Percentiles rank a stretch among this genome's conserved stretches.
Evolutionary conservation across 2,329 filamentous ascomycete species (phyloP).

Genomic region (Beauveria medogensis): DNA sequence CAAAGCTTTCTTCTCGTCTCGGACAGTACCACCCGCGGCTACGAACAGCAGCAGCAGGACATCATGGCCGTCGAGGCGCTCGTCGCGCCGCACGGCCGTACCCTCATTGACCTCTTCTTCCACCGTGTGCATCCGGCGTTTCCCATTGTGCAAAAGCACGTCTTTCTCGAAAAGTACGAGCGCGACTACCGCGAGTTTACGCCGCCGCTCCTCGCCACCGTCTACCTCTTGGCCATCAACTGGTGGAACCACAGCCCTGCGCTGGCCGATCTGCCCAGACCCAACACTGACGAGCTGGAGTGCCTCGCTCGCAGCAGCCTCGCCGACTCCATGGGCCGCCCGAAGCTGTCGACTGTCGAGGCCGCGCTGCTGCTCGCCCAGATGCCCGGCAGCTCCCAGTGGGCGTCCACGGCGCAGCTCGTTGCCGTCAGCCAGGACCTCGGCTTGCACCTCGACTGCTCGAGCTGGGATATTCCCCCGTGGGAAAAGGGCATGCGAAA

Average conservation of each 20-base stretch:
- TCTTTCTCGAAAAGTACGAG: constrained; percentile 72
- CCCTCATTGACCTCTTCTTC: constrained; percentile 75
- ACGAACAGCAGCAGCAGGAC: constrained; percentile 62
- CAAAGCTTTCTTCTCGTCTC: constrained; percentile 77
- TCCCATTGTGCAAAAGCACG: constrained; percentile 72
- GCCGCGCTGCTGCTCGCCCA: constrained; percentile 69
- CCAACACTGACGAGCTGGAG: constrained; percentile 67
- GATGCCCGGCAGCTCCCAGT: constrained; percentile 68
- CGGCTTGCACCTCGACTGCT: constrained; percentile 81
- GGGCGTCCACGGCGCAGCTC: constrained; percentile 78
- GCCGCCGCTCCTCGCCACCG: constrained; percentile 66
- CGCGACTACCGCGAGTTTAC: constrained; percentile 66
- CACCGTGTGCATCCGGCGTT: constrained; percentile 71
- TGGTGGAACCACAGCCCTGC: constrained; percentile 75
- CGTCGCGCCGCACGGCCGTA: constrained; percentile 68
- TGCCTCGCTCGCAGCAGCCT: constrained; percentile 64
- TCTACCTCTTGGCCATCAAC: constrained; percentile 79
- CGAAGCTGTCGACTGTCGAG: constrained; percentile 75
- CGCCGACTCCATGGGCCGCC: constrained; percentile 68
- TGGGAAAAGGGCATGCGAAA: constrained; percentile 85
- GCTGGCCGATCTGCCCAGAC: constrained; percentile 55
- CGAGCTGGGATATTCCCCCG: constrained; percentile 74
- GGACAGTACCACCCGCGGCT: constrained; percentile 63
- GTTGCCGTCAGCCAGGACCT: constrained; percentile 83
- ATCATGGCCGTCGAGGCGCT: constrained; percentile 66